Percentiles rank a stretch among this genome's conserved stretches.
Evolutionary conservation across 2,329 filamentous ascomycete species (phyloP).

Genomic region (Aspergillus amoenus): DNA sequence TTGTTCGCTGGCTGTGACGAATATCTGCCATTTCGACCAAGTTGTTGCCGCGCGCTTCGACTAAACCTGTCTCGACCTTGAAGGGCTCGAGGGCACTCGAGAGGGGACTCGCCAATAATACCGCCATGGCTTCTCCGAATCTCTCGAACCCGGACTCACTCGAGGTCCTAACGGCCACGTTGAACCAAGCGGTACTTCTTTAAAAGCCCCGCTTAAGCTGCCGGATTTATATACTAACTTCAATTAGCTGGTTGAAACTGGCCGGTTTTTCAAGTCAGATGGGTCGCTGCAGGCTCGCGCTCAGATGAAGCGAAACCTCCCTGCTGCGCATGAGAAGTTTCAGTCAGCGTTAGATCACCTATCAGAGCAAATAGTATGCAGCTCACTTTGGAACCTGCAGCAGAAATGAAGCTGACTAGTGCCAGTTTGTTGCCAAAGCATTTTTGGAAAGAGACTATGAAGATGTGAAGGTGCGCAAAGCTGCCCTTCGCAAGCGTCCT

Average conservation of each 20-base stretch:
- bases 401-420: constrained; percentile 4
- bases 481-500: constrained; percentile 21
- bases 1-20: neutral
- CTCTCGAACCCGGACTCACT: constrained; percentile 36
- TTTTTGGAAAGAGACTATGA: constrained; percentile 45
- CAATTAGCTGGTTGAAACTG: constrained; percentile 42
- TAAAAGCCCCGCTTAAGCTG: neutral
- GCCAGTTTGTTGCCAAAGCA: constrained; percentile 44
- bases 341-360: constrained; percentile 41
- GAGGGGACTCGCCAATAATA: neutral
- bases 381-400: neutral
- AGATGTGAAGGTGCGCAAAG: constrained; percentile 32
- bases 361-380: constrained; percentile 44
- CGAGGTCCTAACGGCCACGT: constrained; percentile 32
- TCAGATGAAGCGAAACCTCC: constrained; percentile 40
- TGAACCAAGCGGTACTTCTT: constrained; percentile 37
- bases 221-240: constrained; percentile 17
- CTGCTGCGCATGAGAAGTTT: constrained; percentile 39
- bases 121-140: constrained; percentile 22
- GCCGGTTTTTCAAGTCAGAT: constrained; percentile 40
- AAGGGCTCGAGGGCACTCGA: neutral
- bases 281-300: constrained; percentile 34
- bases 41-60: neutral
- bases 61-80: neutral
- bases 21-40: neutral